Conservation (phyloP, 1,139 yeast genomes). For the Pichia sp. region DNA sequence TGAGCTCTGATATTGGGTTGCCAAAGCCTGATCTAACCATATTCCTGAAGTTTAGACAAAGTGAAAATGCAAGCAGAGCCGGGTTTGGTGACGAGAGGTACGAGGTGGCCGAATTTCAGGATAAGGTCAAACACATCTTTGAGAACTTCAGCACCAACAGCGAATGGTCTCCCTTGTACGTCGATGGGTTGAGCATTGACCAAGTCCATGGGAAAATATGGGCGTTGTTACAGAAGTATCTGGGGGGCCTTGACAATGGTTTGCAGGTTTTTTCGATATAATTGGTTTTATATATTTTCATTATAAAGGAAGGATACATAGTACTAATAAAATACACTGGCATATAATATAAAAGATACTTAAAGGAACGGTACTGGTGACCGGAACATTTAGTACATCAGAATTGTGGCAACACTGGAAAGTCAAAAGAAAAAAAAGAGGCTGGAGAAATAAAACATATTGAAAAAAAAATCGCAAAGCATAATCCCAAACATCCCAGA, state of each 20-base stretch:
- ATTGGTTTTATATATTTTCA: slow-evolving; percentile 1
- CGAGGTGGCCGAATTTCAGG: slow-evolving; percentile 71
- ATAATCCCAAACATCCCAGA: neutral
- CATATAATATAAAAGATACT: slow-evolving; percentile 6
- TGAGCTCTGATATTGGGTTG: slow-evolving; percentile 74
- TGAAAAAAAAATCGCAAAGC: neutral
- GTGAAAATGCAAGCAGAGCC: slow-evolving; percentile 46
- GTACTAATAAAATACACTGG: slow-evolving; percentile 18
- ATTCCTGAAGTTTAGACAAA: slow-evolving; percentile 56
- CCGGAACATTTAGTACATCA: neutral
- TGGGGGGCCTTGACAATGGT: slow-evolving; percentile 15
- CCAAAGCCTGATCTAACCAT: slow-evolving; percentile 83
- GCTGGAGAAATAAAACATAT: neutral
- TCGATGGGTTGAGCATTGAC: slow-evolving; percentile 54
- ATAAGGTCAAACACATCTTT: slow-evolving; percentile 59
- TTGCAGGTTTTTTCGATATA: slow-evolving; percentile 14
- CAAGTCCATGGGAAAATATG: slow-evolving; percentile 42
- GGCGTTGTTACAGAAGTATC: slow-evolving; percentile 20
- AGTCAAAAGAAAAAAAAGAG: slow-evolving; percentile 4
- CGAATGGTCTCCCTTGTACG: slow-evolving; percentile 48
- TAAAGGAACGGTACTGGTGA: neutral
- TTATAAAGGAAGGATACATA: slow-evolving; percentile 10
- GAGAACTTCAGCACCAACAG: slow-evolving; percentile 39
- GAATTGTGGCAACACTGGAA: neutral
- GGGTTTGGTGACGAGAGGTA: slow-evolving; percentile 94